Percentiles rank a stretch among this genome's conserved stretches.
phyloP scores from a whole-genome alignment of 2,329 filamentous ascomycete species.

The Cladophialophora exuberans region DNA sequence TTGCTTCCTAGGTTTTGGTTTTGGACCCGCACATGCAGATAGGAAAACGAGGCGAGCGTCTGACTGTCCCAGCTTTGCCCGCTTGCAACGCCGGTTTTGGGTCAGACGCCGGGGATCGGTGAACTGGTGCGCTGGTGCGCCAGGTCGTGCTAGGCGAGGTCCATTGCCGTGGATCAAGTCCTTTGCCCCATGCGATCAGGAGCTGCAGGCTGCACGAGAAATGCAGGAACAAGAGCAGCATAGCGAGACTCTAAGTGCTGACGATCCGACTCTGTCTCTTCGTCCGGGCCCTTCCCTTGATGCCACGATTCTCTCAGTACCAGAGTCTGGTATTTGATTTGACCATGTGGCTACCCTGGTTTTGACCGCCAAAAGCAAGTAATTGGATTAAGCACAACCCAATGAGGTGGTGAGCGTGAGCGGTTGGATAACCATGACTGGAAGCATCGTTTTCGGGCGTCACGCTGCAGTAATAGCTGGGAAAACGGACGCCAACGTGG shows the following conservation, averaged over 20 bases:
- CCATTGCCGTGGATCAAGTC: slow-evolving; percentile 15
- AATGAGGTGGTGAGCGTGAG: slow-evolving; percentile 13
- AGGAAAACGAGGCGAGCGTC: slow-evolving; percentile 2
- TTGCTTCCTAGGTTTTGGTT: slow-evolving; percentile 20
- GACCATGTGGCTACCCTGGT: slow-evolving; percentile 13
- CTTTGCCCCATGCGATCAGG: slow-evolving; percentile 18
- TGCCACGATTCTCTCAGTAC: slow-evolving; percentile 22
- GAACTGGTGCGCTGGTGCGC: too few species aligned
- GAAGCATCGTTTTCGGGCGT: slow-evolving; percentile 23
- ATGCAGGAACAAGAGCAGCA: slow-evolving; percentile 27
- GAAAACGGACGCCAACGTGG: slow-evolving; percentile 27
- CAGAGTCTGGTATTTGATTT: slow-evolving; percentile 12
- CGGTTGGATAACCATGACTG: slow-evolving; percentile 15
- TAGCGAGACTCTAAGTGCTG: slow-evolving; percentile 25
- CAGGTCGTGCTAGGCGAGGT: slow-evolving; percentile 12
- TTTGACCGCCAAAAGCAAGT: not conserved
- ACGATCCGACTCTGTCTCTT: slow-evolving; percentile 22
- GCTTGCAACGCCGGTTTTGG: not conserved
- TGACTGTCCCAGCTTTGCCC: slow-evolving; percentile 1
- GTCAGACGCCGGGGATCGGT: not conserved
- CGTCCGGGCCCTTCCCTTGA: slow-evolving; percentile 12
- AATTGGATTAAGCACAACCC: slow-evolving; percentile 6
- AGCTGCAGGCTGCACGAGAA: slow-evolving; percentile 26
- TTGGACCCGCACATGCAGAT: not conserved
- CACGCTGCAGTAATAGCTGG: slow-evolving; percentile 18